These are phyloP conservation scores for Sequoia sempervirens DNA, from an alignment of 75 land plant species.

Conservation along the genomic window DNA sequence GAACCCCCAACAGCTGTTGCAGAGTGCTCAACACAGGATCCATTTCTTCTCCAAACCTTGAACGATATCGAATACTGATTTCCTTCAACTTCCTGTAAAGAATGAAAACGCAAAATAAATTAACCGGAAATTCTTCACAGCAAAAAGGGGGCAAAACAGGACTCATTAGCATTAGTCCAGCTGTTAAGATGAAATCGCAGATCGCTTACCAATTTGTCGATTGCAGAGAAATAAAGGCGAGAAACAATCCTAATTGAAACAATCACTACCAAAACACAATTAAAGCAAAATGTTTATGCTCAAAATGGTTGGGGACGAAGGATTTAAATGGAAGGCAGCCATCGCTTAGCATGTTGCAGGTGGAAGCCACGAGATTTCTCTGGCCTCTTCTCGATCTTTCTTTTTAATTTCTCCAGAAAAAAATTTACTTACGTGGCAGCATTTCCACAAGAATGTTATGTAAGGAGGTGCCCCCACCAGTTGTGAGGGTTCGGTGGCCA, in stretches of 20 bases:
- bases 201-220: not conserved
- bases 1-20: not conserved
- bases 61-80: too few species aligned
- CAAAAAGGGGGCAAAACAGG: too few species aligned
- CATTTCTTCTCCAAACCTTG: not conserved
- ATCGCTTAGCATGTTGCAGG: not conserved
- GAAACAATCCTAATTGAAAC: not conserved
- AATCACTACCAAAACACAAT: too few species aligned
- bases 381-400: not conserved
- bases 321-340: too few species aligned
- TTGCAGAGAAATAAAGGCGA: not conserved
- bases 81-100: not conserved
- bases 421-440: not conserved
- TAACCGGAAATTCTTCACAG: not conserved
- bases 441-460: too few species aligned
- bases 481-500: too few species aligned
- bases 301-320: too few species aligned
- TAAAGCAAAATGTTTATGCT: too few species aligned
- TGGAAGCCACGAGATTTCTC: not conserved
- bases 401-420: too few species aligned
- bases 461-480: too few species aligned
- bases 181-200: too few species aligned
- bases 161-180: not conserved
- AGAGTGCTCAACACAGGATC: conserved; percentile 1
- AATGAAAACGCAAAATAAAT: too few species aligned